Percentiles rank a stretch among this genome's conserved stretches.
Evolutionary conservation across 345 rosid species (phyloP).

Genomic region (Bruguiera sexangula): DNA sequence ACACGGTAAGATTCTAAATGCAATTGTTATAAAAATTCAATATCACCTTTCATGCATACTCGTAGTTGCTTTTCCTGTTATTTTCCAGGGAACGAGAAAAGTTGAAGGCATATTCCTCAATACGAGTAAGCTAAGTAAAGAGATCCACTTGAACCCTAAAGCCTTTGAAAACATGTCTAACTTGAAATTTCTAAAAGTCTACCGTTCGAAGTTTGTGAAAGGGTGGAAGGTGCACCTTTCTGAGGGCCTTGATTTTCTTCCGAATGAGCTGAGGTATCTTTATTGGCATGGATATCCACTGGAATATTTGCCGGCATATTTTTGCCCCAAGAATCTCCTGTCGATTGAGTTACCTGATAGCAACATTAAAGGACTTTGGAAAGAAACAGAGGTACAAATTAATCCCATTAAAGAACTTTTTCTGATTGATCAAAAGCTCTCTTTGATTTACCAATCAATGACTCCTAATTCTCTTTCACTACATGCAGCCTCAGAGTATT

Average conservation of each 20-base stretch:
- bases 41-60: not conserved
- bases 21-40: not conserved
- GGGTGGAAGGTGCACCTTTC: not conserved
- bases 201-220: not conserved
- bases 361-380: not conserved
- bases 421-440: no score
- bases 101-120: not conserved
- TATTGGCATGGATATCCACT: slow-evolving; percentile 9
- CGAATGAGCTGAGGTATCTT: slow-evolving; percentile 2
- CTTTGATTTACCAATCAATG: no score
- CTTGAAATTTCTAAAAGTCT: not conserved
- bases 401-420: not conserved
- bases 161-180: not conserved
- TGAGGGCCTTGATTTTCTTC: not conserved
- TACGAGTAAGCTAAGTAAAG: not conserved
- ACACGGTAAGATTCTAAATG: not conserved
- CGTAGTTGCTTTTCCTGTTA: not conserved
- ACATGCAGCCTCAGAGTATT: not conserved
- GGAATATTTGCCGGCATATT: slow-evolving; percentile 6
- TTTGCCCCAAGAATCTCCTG: not conserved
- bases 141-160: not conserved
- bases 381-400: not conserved
- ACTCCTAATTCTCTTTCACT: no score
- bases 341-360: slow-evolving; percentile 3
- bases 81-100: not conserved